Evolutionary conservation across 140 eudicot genomes (phyloP), one percentile per base, ranked within the genome.

Genomic region (Flaveria floridana): DNA sequence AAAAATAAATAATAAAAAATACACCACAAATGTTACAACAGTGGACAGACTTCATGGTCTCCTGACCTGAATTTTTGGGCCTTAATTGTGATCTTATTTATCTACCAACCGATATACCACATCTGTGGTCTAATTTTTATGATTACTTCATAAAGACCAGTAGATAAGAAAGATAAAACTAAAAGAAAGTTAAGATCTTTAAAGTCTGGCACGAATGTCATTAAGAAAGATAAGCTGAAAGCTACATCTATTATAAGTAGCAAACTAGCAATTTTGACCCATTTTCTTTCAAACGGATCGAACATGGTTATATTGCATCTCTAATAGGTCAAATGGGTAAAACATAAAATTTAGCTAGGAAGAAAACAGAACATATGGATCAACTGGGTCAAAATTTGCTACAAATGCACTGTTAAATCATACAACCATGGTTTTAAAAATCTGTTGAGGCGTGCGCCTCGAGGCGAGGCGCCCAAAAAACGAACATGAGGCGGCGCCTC

Each of bases 241-340:
- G 68, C 68, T 14, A 63, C 68, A 63, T 63, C 68, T 20, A 19
- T 28, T 57, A 57, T 63, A 30, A 4, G 19, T 62, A 62, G 68
- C 44, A 62, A 62, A 25, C 15, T 30, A 62, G 68, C 68, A 62
- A 62, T 62, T 14, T 30, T 28, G 21, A 63, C 46, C 68, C 46
- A 30, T 30, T 63, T 63, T 19, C 68, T 63, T 63, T 26, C 19
- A 63, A 63, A 63, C 4, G 21, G 6, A n/a, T 63, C 21, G 4
- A 61, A 23, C 41, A 23, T 25, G 41, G 16, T 59, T 59, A 61
- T 61, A 13, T 26, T 58, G 12, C 6, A 57, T 12, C 48, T 64
- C 25, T 28, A 28, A 30, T 15, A 20, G 69, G 51, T 18, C 71
- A 16, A 66, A 16, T 66, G 53, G 71, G 53, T 66, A 66, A 66